Conservation (phyloP, 2,329 filamentous ascomycete species). For the Epichloe elymi region DNA sequence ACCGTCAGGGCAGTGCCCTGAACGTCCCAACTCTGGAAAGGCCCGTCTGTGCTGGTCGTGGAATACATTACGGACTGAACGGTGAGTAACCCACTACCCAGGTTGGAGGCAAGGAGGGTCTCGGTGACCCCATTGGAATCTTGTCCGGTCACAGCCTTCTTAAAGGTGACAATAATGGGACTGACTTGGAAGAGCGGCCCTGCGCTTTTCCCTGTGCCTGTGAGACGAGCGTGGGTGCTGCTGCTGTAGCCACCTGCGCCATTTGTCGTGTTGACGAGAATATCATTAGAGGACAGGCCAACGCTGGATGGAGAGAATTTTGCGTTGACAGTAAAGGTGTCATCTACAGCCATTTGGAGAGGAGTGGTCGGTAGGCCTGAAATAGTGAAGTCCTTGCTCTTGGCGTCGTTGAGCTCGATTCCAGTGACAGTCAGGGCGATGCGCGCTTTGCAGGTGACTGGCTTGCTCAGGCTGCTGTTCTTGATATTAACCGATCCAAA, state of each 20-base stretch:
- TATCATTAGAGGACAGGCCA: slow-evolving; percentile 33
- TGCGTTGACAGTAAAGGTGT: slow-evolving; percentile 29
- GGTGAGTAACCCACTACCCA: slow-evolving; percentile 31
- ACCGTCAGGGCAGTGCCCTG: slow-evolving; percentile 22
- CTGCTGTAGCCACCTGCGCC: slow-evolving; percentile 30
- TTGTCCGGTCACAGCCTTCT: slow-evolving; percentile 32
- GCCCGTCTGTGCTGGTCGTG: slow-evolving; percentile 27
- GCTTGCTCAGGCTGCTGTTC: slow-evolving; percentile 13
- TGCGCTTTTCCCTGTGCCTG: slow-evolving; percentile 34
- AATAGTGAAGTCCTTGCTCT: slow-evolving; percentile 25
- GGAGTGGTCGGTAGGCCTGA: slow-evolving; percentile 20
- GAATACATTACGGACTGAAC: slow-evolving; percentile 33
- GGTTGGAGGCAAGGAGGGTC: slow-evolving; percentile 34
- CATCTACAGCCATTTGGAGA: slow-evolving; percentile 19
- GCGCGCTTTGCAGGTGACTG: slow-evolving; percentile 34
- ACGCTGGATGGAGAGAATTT: slow-evolving; percentile 32
- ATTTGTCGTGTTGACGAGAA: slow-evolving; percentile 36
- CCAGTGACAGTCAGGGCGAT: slow-evolving; percentile 28
- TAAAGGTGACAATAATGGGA: slow-evolving; percentile 36
- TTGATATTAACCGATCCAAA: slow-evolving; percentile 34
- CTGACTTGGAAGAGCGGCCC: slow-evolving; percentile 32
- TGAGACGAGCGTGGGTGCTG: slow-evolving; percentile 31
- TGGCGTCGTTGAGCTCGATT: slow-evolving; percentile 20
- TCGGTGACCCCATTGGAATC: slow-evolving; percentile 25
- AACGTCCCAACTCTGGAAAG: slow-evolving; percentile 26